Percentiles rank a stretch among this genome's conserved stretches.
Conservation (phyloP, 352 stramenopile species). For the Phytophthora nicotianae region DNA sequence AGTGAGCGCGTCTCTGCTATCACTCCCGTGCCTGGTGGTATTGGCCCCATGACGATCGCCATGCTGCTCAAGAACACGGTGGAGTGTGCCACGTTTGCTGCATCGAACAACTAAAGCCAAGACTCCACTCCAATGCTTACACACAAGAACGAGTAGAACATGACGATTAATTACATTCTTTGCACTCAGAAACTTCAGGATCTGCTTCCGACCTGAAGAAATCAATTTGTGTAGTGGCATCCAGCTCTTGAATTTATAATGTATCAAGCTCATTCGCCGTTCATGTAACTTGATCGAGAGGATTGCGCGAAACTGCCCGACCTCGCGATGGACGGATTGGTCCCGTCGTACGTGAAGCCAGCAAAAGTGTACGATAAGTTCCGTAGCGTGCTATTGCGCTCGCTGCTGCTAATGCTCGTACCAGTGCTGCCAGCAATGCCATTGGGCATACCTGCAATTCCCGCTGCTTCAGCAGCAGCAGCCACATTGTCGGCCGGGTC, state of each 20-base stretch:
- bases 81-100: slow-evolving; percentile 58
- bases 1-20: slow-evolving; percentile 91
- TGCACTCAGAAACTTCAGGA: background rate
- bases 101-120: slow-evolving; percentile 14
- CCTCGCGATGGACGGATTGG: slow-evolving; percentile 43
- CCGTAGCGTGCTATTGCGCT: slow-evolving; percentile 67
- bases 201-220: background rate
- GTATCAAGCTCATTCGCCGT: slow-evolving; percentile 5
- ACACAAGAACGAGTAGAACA: slow-evolving; percentile 13
- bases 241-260: slow-evolving; percentile 33
- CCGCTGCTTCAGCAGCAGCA: slow-evolving; percentile 19
- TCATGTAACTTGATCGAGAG: slow-evolving; percentile 27
- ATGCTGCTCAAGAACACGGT: slow-evolving; percentile 92
- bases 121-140: slow-evolving; percentile 1
- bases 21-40: slow-evolving; percentile 96
- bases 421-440: slow-evolving; percentile 43
- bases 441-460: slow-evolving; percentile 23
- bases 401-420: slow-evolving; percentile 37
- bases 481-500: slow-evolving; percentile 23
- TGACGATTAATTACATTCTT: slow-evolving; percentile 40
- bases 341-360: slow-evolving; percentile 85
- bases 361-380: slow-evolving; percentile 89
- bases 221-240: slow-evolving; percentile 7
- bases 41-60: slow-evolving; percentile 99
- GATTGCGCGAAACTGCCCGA: slow-evolving; percentile 45